A percentile compares a stretch with the other conserved stretches of the same genome.
Evolutionary conservation across 1,284 basidiomycete species (phyloP).

Genomic region (Ceratorhiza oryzae-sativae): DNA sequence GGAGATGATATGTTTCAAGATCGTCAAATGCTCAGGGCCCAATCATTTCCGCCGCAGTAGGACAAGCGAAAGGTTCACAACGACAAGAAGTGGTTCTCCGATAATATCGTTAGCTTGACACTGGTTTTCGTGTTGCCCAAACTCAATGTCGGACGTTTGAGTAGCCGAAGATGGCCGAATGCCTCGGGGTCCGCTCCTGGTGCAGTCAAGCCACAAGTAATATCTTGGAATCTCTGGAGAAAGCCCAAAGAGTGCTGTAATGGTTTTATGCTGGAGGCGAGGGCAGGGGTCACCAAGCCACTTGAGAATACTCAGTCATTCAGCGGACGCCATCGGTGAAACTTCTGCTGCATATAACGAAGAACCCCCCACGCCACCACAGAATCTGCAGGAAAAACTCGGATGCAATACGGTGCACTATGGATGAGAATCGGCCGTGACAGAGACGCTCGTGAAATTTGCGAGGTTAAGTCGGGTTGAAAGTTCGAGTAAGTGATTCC

Average conservation of each 20-base stretch:
- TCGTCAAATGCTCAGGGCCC: too few relatives aligned
- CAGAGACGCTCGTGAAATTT: slow-evolving; percentile 1
- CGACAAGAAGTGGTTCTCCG: neutral
- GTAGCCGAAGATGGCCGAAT: neutral
- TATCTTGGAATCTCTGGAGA: neutral
- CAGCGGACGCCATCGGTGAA: neutral
- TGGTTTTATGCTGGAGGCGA: neutral
- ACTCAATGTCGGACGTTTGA: neutral
- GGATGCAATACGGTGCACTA: neutral
- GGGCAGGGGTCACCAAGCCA: slow-evolving; percentile 5
- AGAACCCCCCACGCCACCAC: too few relatives aligned
- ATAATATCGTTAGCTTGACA: too few relatives aligned
- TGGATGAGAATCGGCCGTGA: neutral
- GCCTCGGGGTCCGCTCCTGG: neutral
- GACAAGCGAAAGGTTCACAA: neutral
- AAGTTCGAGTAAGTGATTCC: neutral
- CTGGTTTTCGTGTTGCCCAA: too few relatives aligned
- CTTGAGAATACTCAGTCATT: slow-evolving; percentile 1
- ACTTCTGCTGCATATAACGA: too few relatives aligned
- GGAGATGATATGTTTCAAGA: too few relatives aligned
- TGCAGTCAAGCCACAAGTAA: neutral
- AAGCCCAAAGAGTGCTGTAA: neutral
- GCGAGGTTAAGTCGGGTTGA: neutral
- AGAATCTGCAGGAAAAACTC: neutral
- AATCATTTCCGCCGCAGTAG: too few relatives aligned